Evolutionary conservation across 805 yeast genomes (phyloP).

Genomic region (Starmera quercuum): DNA sequence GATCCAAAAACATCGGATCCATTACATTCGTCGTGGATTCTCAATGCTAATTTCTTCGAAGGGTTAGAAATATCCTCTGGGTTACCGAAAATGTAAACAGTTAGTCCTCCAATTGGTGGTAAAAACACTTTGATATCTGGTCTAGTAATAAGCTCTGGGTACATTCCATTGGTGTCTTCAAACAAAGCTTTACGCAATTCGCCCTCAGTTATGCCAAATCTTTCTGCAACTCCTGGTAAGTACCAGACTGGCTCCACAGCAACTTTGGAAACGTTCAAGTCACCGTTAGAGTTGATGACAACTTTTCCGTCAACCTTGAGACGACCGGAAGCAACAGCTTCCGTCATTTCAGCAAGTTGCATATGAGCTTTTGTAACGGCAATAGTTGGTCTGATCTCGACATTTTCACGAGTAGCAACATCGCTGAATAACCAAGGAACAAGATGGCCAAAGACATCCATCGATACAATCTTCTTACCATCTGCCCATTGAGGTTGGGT

Average conservation of each 20-base stretch:
- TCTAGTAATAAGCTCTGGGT: slow-evolving; percentile 61
- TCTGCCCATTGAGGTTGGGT: slow-evolving; percentile 52
- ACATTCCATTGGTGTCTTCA: slow-evolving; percentile 66
- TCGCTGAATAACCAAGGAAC: slow-evolving; percentile 53
- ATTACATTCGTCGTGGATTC: slow-evolving; percentile 65
- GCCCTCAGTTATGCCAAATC: slow-evolving; percentile 48
- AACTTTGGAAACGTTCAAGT: slow-evolving; percentile 51
- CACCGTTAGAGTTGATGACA: slow-evolving; percentile 53
- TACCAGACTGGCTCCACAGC: slow-evolving; percentile 72
- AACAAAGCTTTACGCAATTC: slow-evolving; percentile 53
- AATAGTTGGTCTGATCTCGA: slow-evolving; percentile 57
- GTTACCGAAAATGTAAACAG: slow-evolving; percentile 60
- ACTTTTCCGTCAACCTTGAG: slow-evolving; percentile 51
- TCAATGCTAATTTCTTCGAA: slow-evolving; percentile 41
- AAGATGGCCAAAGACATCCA: slow-evolving; percentile 63
- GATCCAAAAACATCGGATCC: slow-evolving; percentile 66
- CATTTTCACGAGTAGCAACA: slow-evolving; percentile 34
- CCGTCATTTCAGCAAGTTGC: slow-evolving; percentile 50
- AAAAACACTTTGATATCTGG: slow-evolving; percentile 59
- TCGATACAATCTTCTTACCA: slow-evolving; percentile 47
- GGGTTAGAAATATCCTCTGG: slow-evolving; percentile 48
- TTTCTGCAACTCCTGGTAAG: slow-evolving; percentile 60
- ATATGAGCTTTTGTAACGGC: slow-evolving; percentile 61
- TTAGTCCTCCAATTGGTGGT: slow-evolving; percentile 65
- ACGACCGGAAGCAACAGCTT: slow-evolving; percentile 46